phyloP scores from a whole-genome alignment of 1,284 basidiomycete genomes.

The Moesziomyces sp. region DNA sequence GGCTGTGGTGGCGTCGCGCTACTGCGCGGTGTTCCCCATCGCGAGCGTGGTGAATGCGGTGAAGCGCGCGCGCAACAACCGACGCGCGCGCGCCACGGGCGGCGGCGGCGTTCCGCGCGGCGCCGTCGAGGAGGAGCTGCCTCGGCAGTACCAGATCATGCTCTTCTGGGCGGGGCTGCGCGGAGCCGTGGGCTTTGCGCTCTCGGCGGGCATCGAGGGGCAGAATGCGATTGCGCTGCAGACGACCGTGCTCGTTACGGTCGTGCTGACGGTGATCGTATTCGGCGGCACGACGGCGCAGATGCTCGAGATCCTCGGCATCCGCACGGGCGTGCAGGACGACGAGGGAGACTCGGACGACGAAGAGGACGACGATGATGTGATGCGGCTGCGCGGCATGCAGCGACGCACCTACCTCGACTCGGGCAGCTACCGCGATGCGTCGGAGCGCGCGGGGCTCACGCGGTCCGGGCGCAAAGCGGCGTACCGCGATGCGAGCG shows the following conservation, averaged over 20 bases:
- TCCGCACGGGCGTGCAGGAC: constrained; percentile 83
- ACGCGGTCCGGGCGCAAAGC: constrained; percentile 30
- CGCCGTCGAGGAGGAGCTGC: constrained; percentile 52
- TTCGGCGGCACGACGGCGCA: constrained; percentile 96
- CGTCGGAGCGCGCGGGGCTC: constrained; percentile 36
- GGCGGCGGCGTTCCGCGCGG: constrained; percentile 44
- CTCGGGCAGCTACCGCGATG: constrained; percentile 26
- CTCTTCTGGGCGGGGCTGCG: constrained; percentile 97
- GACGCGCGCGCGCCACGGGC: constrained; percentile 36
- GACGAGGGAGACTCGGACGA: constrained; percentile 78
- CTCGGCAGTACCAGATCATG: constrained; percentile 70
- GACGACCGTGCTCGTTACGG: constrained; percentile 93
- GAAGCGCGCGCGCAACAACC: constrained; percentile 84
- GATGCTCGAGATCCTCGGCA: constrained; percentile 97
- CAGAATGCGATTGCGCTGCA: constrained; percentile 88
- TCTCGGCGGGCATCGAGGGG: constrained; percentile 93
- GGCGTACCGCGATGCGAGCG: constrained; percentile 37
- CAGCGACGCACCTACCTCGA: constrained; percentile 30
- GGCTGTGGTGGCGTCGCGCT: constrained; percentile 92
- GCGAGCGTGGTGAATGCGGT: constrained; percentile 90
- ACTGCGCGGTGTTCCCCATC: constrained; percentile 96
- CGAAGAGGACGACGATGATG: constrained; percentile 48
- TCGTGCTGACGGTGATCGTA: constrained; percentile 91
- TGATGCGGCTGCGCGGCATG: constrained; percentile 36
- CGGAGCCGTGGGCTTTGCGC: constrained; percentile 94